phyloP scores from a whole-genome alignment of 1,284 basidiomycete species.

The Marasmius tenuissimus region DNA sequence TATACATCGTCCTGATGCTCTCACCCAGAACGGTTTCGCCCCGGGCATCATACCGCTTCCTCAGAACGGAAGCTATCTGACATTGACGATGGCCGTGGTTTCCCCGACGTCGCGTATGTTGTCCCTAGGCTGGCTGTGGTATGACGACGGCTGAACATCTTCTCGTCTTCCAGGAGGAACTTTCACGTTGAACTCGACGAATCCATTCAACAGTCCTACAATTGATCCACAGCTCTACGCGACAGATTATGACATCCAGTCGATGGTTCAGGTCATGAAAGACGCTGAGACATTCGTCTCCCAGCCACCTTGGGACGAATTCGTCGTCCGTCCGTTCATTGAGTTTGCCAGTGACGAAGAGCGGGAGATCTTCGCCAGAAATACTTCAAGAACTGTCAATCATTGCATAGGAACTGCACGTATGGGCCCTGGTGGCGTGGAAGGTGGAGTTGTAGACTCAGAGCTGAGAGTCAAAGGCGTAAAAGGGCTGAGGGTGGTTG shows the following conservation, averaged over 20 bases:
- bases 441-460: conserved; percentile 15
- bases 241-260: conserved; percentile 14
- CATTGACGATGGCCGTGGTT: conserved; percentile 10
- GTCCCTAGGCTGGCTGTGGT: background rate
- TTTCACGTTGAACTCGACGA: conserved; percentile 15
- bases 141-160: background rate
- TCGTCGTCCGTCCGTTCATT: conserved; percentile 11
- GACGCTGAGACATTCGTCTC: conserved; percentile 14
- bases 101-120: conserved; percentile 17
- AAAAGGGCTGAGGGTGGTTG: conserved; percentile 18
- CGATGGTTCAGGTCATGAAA: conserved; percentile 16
- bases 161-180: conserved; percentile 5
- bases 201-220: conserved; percentile 27
- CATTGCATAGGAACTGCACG: conserved; percentile 14
- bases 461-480: conserved; percentile 20
- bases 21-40: background rate
- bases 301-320: conserved; percentile 17
- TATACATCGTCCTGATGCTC: background rate
- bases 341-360: conserved; percentile 13
- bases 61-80: conserved; percentile 14
- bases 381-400: conserved; percentile 9
- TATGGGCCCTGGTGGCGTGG: conserved; percentile 13
- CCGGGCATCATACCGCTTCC: conserved; percentile 5
- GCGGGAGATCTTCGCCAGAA: conserved; percentile 10
- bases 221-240: conserved; percentile 29